Conservation (phyloP, 208 protist genomes). For the Leptomonas seymouri region DNA sequence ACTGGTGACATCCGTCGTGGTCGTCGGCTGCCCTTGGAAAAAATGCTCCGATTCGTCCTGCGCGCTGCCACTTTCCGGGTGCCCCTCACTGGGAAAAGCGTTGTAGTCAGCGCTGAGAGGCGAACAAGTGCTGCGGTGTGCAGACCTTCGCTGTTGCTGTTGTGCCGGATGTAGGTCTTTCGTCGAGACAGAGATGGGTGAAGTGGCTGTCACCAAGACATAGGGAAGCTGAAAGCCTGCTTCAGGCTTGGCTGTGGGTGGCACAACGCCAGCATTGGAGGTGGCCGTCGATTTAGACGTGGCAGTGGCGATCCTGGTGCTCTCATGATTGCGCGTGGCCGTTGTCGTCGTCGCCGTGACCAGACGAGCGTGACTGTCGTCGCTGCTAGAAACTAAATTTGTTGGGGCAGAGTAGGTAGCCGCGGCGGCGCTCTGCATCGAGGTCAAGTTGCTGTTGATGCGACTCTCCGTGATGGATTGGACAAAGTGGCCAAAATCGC, state of each 20-base stretch:
- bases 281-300: not conserved
- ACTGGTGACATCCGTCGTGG: not conserved
- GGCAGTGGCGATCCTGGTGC: not conserved
- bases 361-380: not conserved
- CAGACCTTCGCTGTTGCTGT: slow-evolving; percentile 3
- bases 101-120: not conserved
- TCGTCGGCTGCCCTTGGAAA: not conserved
- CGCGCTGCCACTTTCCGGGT: not conserved
- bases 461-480: slow-evolving; percentile 33
- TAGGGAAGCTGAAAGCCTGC: slow-evolving; percentile 21
- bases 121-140: not conserved
- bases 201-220: slow-evolving; percentile 12
- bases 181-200: slow-evolving; percentile 3
- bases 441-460: slow-evolving; percentile 23
- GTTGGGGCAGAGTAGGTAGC: slow-evolving; percentile 1
- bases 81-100: not conserved
- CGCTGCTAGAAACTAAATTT: not conserved
- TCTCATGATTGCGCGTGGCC: not conserved
- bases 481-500: slow-evolving; percentile 29
- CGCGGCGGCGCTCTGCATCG: slow-evolving; percentile 17
- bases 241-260: not conserved
- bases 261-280: not conserved
- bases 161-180: slow-evolving; percentile 4
- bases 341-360: not conserved
- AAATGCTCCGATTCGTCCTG: not conserved